Percentiles rank a stretch among this genome's conserved stretches.
phyloP scores from a whole-genome alignment of 148 eudicot species.

The Gaultheria prostrata region DNA sequence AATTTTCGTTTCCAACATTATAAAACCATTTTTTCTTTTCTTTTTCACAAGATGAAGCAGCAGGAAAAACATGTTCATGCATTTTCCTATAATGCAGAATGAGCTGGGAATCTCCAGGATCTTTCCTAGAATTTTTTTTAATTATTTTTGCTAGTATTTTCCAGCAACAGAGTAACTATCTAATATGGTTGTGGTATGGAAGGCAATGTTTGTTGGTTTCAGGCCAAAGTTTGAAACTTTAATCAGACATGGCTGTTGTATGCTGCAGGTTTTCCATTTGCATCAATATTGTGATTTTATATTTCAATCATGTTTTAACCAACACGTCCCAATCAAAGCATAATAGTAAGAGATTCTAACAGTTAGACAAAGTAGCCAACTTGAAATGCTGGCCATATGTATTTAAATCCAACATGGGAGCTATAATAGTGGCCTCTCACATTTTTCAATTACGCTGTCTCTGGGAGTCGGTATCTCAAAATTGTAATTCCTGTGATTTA shows the following conservation, averaged over 20 bases:
- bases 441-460: not conserved
- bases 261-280: not conserved
- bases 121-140: not conserved
- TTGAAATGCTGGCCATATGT: not conserved
- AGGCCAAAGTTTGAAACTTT: not conserved
- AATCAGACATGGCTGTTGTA: not conserved
- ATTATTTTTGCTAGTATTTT: not conserved
- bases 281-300: not conserved
- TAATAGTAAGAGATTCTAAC: not conserved
- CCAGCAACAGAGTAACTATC: not conserved
- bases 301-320: not conserved
- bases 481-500: not conserved
- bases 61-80: not conserved
- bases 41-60: not conserved
- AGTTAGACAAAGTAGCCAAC: not conserved
- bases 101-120: not conserved
- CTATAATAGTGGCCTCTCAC: constrained; percentile 14
- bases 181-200: not conserved
- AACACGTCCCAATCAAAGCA: not conserved
- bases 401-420: not conserved
- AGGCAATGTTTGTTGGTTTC: not conserved
- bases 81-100: not conserved
- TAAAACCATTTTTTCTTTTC: not conserved
- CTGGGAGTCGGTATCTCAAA: not conserved
- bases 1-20: not conserved